Evolutionary conservation across 2,329 filamentous ascomycete genomes (phyloP).

Genomic region (Berkeleyomyces basicola): DNA sequence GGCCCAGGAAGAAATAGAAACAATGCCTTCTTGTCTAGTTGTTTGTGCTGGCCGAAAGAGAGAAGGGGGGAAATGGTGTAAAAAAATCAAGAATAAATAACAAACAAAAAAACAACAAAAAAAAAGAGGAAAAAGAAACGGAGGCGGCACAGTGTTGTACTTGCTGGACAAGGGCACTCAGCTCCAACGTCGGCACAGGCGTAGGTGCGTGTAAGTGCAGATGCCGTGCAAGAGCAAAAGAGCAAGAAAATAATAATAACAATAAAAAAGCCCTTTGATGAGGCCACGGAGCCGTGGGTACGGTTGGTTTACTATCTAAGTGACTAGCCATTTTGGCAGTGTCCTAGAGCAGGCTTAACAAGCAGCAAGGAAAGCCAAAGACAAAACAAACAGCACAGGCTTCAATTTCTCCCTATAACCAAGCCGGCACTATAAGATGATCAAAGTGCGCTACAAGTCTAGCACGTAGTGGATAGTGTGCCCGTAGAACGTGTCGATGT

Average conservation of each 20-base stretch:
- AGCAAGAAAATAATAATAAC: not conserved
- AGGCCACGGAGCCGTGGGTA: not conserved
- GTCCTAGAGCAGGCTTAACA: not conserved
- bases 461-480: not conserved
- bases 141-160: slow-evolving; percentile 10
- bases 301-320: no score
- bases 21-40: not conserved
- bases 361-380: not conserved
- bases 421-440: not conserved
- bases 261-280: not conserved
- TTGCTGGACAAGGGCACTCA: not conserved
- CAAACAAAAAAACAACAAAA: slow-evolving; percentile 7
- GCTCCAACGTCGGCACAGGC: not conserved
- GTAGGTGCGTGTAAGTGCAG: slow-evolving; percentile 6
- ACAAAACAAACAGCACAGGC: not conserved
- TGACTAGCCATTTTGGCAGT: not conserved
- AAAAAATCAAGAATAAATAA: not conserved
- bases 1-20: not conserved
- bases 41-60: not conserved
- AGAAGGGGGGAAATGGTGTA: not conserved
- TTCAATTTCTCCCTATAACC: not conserved
- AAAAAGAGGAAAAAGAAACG: slow-evolving; percentile 16
- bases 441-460: not conserved
- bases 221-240: not conserved
- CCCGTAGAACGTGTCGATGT: not conserved